Evolutionary conservation across 2,329 filamentous ascomycete species (phyloP).

Genomic region (Colletotrichum sp.): DNA sequence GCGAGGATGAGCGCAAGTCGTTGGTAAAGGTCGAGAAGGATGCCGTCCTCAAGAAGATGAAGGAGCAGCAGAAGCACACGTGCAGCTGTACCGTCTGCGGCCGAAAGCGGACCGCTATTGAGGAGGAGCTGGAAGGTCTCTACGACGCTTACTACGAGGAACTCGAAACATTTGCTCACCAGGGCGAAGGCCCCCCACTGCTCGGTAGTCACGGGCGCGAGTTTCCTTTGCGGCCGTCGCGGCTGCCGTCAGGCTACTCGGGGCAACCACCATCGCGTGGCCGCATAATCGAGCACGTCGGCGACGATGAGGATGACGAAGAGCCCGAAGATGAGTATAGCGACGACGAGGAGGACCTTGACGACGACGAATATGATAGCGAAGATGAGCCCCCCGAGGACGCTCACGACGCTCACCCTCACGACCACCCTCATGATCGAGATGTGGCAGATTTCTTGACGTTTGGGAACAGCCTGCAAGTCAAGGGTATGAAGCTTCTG

Average conservation of each 20-base stretch:
- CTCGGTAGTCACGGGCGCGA: slow-evolving; percentile 71
- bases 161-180: slow-evolving; percentile 94
- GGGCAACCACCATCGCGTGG: slow-evolving; percentile 75
- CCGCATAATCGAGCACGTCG: slow-evolving; percentile 73
- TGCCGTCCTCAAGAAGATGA: slow-evolving; percentile 98
- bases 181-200: slow-evolving; percentile 73
- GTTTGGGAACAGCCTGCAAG: slow-evolving; percentile 96
- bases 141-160: slow-evolving; percentile 99
- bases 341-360: slow-evolving; percentile 58
- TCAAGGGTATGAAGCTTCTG: slow-evolving; percentile 72
- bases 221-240: slow-evolving; percentile 63
- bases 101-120: slow-evolving; percentile 93
- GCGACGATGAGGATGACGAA: slow-evolving; percentile 59
- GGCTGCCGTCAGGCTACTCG: slow-evolving; percentile 62
- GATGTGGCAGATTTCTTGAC: slow-evolving; percentile 89
- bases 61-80: slow-evolving; percentile 99
- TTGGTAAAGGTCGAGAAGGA: slow-evolving; percentile 99
- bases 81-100: slow-evolving; percentile 98
- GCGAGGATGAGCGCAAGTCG: slow-evolving; percentile 92
- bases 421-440: slow-evolving; percentile 59
- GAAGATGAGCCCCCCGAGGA: slow-evolving; percentile 74
- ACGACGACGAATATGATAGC: slow-evolving; percentile 56
- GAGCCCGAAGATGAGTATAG: slow-evolving; percentile 61
- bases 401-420: slow-evolving; percentile 43
- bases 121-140: slow-evolving; percentile 95